Evolutionary conservation across 225 moss, liverwort and hornwort species (phyloP).

Genomic region (Marchantia paleacea): DNA sequence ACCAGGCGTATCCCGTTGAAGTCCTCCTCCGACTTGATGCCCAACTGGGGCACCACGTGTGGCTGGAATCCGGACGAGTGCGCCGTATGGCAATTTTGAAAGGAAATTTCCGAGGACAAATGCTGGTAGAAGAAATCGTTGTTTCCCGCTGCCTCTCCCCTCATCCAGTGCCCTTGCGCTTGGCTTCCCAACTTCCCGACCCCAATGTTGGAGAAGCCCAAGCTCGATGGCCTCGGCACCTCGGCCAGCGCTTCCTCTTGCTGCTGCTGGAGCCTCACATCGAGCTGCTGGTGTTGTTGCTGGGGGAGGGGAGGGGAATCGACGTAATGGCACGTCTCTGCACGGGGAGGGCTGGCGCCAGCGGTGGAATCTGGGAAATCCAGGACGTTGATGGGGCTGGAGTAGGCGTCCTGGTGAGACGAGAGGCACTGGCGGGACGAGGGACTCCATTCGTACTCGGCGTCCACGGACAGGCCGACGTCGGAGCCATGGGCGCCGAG

Average conservation of each 20-base stretch:
- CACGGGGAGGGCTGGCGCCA: conserved; percentile 6
- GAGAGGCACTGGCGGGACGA: background rate
- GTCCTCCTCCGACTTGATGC: conserved; percentile 44
- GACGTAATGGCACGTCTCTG: background rate
- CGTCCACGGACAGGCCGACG: conserved; percentile 9
- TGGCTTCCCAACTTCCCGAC: background rate
- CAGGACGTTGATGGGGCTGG: conserved; percentile 11
- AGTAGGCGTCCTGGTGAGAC: background rate
- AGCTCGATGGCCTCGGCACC: background rate
- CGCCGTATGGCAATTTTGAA: conserved; percentile 23
- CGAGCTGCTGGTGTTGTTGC: background rate
- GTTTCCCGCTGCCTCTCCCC: background rate
- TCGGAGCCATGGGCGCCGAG: background rate
- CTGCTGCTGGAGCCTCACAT: no score
- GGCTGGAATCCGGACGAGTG: conserved; percentile 16
- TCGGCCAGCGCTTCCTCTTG: background rate
- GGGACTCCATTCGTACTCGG: conserved; percentile 19
- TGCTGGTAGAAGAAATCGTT: conserved; percentile 33
- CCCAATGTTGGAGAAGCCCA: background rate
- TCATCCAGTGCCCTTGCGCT: background rate
- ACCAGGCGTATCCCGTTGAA: conserved; percentile 77
- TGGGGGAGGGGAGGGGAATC: background rate
- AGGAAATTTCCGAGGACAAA: conserved; percentile 28
- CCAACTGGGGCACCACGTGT: conserved; percentile 23
- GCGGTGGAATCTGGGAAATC: conserved; percentile 17